These are phyloP conservation scores for Lachancea dasiensis DNA, from an alignment of 805 yeast genomes.

Conservation along the genomic window DNA sequence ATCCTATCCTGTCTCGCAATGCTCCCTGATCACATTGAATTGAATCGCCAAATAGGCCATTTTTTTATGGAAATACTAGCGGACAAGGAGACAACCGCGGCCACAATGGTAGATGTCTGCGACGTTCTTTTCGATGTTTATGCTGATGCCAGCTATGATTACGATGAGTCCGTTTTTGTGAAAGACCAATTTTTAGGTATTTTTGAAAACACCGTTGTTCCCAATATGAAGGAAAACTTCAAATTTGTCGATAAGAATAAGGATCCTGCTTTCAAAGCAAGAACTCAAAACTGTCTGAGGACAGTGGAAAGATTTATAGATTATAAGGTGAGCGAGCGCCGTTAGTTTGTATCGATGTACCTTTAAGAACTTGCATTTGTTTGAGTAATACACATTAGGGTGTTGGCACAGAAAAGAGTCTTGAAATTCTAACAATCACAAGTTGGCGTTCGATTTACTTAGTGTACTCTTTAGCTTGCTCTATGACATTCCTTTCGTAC, in stretches of 20 bases:
- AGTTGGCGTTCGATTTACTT: slow-evolving; percentile 19
- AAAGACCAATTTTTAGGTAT: slow-evolving; percentile 39
- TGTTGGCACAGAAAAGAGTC: too few species aligned
- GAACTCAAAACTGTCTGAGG: slow-evolving; percentile 58
- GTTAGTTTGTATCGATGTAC: slow-evolving; percentile 11
- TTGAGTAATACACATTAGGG: too few species aligned
- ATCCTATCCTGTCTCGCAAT: slow-evolving; percentile 47
- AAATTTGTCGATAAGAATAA: slow-evolving; percentile 65
- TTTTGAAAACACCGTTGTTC: slow-evolving; percentile 38
- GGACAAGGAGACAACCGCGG: slow-evolving; percentile 26
- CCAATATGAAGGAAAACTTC: slow-evolving; percentile 46
- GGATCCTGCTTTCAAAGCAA: slow-evolving; percentile 48
- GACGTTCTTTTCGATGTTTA: slow-evolving; percentile 72
- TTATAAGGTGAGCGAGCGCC: slow-evolving; percentile 54
- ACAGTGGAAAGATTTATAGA: slow-evolving; percentile 72
- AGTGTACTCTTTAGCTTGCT: slow-evolving; percentile 73
- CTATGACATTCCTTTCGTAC: slow-evolving; percentile 71
- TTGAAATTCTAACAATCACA: not conserved
- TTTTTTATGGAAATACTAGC: slow-evolving; percentile 36
- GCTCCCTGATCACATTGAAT: slow-evolving; percentile 38
- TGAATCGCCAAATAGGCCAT: slow-evolving; percentile 42
- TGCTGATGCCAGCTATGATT: slow-evolving; percentile 62
- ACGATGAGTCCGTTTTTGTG: slow-evolving; percentile 66
- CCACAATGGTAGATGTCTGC: slow-evolving; percentile 51
- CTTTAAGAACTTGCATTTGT: too few species aligned